A percentile compares a stretch with the other conserved stretches of the same genome.
phyloP scores from a whole-genome alignment of 352 stramenopile genomes.

The Phytopythium sindhum region DNA sequence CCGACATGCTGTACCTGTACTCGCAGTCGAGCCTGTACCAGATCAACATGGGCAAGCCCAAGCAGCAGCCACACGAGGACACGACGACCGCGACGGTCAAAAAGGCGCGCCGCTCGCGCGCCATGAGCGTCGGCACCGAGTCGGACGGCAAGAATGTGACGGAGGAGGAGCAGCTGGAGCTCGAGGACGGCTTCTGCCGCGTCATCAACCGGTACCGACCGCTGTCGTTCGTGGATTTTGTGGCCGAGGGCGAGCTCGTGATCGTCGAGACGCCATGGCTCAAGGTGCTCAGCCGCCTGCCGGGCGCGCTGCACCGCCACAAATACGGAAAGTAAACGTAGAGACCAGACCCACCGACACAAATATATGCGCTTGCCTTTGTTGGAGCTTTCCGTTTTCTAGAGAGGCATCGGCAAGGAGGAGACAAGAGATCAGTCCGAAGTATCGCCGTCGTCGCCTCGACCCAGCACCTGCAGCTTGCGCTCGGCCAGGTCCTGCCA shows the following conservation, averaged over 20 bases:
- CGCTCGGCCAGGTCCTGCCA: constrained; percentile 58
- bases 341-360: background rate
- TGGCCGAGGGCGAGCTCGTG: constrained; percentile 69
- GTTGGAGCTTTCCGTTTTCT: background rate
- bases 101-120: constrained; percentile 38
- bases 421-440: background rate
- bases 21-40: constrained; percentile 79
- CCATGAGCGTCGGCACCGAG: constrained; percentile 59
- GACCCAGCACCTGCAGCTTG: constrained; percentile 46
- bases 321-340: constrained; percentile 81
- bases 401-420: background rate
- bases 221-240: constrained; percentile 83
- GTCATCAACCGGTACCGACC: constrained; percentile 83
- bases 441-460: constrained; percentile 7
- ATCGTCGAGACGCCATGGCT: constrained; percentile 85
- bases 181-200: constrained; percentile 64
- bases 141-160: constrained; percentile 51
- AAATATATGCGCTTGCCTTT: constrained; percentile 26
- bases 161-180: constrained; percentile 60
- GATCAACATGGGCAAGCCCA: constrained; percentile 69
- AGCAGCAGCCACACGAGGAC: background rate
- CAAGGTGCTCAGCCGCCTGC: constrained; percentile 81
- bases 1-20: constrained; percentile 77
- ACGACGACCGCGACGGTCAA: constrained; percentile 12
- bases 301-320: constrained; percentile 75